Evolutionary conservation across 169 alveolate genomes (phyloP).

Genomic region (Plasmodium relictum): DNA sequence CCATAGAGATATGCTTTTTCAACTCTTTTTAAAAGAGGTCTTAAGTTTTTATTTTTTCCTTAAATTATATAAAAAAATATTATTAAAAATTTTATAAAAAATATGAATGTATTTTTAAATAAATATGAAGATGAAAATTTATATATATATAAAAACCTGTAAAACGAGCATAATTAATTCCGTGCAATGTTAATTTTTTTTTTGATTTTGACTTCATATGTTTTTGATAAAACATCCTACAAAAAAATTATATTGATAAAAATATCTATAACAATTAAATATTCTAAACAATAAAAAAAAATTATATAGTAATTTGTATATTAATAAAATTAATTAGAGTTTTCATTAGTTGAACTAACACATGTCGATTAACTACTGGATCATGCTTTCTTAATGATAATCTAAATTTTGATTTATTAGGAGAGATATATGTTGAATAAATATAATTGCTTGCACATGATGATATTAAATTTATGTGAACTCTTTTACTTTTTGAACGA

Average conservation of each 20-base stretch:
- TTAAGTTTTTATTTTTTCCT: constrained; percentile 86
- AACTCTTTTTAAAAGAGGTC: constrained; percentile 84
- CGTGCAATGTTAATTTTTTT: constrained; percentile 82
- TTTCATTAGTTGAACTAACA: constrained; percentile 79
- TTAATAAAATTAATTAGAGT: background rate
- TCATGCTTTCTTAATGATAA: constrained; percentile 89
- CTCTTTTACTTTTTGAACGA: constrained; percentile 88
- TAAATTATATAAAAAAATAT: constrained; percentile 12
- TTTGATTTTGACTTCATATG: constrained; percentile 53
- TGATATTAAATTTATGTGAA: constrained; percentile 85
- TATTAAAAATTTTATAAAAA: background rate
- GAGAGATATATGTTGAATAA: constrained; percentile 88
- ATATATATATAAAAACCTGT: constrained; percentile 45
- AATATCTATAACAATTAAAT: background rate
- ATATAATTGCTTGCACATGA: constrained; percentile 87
- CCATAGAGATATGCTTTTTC: constrained; percentile 91
- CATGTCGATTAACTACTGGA: constrained; percentile 88
- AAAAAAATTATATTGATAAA: background rate
- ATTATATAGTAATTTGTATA: background rate
- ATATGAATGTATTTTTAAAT: background rate
- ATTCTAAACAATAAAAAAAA: too few relatives aligned
- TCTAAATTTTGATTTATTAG: constrained; percentile 85
- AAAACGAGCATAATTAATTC: constrained; percentile 84
- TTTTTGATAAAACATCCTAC: constrained; percentile 68
- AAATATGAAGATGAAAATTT: too few relatives aligned